phyloP scores from a whole-genome alignment of 345 rosid species.

The Boechera retrofracta region DNA sequence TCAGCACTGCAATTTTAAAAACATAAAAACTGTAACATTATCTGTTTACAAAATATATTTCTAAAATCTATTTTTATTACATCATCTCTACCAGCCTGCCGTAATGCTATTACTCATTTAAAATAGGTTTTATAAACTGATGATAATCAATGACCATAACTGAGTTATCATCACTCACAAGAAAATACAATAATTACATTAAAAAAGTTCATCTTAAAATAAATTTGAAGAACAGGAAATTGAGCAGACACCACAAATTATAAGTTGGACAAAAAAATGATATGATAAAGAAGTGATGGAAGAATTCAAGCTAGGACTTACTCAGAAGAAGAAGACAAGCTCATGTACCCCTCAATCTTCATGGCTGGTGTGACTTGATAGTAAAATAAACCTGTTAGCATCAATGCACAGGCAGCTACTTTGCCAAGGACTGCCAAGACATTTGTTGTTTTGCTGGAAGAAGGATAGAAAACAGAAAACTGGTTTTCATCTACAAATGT shows the following conservation, averaged over 20 bases:
- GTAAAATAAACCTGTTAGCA: slow-evolving; percentile 86
- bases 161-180: not conserved
- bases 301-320: slow-evolving; percentile 51
- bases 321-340: slow-evolving; percentile 60
- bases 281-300: not conserved
- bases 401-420: slow-evolving; percentile 80
- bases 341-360: slow-evolving; percentile 55
- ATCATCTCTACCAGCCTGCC: not conserved
- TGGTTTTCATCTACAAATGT: slow-evolving; percentile 8
- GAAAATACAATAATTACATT: not conserved
- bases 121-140: not conserved
- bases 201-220: not conserved
- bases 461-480: slow-evolving; percentile 36
- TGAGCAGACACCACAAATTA: slow-evolving; percentile 16
- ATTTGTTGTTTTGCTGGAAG: slow-evolving; percentile 77
- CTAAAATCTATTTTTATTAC: not conserved
- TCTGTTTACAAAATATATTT: not conserved
- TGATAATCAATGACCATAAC: not conserved
- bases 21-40: slow-evolving; percentile 6
- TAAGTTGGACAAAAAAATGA: not conserved
- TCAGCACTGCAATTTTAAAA: slow-evolving; percentile 33
- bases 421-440: slow-evolving; percentile 77
- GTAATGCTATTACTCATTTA: not conserved
- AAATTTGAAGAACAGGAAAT: not conserved
- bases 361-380: slow-evolving; percentile 68